A percentile compares a stretch with the other conserved stretches of the same genome.
These are phyloP conservation scores for Phytopythium oedochilum DNA, from an alignment of 352 stramenopile genomes.

Conservation along the genomic window DNA sequence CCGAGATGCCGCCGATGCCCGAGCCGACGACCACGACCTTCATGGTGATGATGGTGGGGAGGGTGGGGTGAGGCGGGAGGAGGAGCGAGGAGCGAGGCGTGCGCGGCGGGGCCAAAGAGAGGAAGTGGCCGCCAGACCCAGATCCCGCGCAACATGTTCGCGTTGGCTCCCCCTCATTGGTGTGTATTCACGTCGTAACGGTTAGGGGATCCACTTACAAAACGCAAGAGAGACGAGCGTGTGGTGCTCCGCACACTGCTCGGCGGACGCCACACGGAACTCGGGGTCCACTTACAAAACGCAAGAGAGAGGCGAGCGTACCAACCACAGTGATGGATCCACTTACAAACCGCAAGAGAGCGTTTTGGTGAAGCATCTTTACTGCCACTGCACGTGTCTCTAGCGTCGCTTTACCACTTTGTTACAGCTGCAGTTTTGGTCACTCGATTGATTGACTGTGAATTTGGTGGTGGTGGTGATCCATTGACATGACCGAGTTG, in stretches of 20 bases:
- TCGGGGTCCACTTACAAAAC: conserved; percentile 32
- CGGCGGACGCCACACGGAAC: too few species aligned
- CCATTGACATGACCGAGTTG: too few species aligned
- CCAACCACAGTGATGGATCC: too few species aligned
- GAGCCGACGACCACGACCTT: conserved; percentile 84
- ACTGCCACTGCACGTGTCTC: conserved; percentile 7
- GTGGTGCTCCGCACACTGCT: too few species aligned
- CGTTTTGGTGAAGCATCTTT: conserved; percentile 11
- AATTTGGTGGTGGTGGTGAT: too few species aligned
- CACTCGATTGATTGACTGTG: too few species aligned
- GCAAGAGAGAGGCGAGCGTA: conserved; percentile 15
- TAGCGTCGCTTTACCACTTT: neutral
- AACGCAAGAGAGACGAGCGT: conserved; percentile 15
- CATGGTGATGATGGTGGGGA: conserved; percentile 32
- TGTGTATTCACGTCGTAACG: neutral
- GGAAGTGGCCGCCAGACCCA: conserved; percentile 10
- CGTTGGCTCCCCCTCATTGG: neutral
- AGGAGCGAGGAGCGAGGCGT: neutral
- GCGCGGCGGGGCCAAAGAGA: conserved; percentile 14
- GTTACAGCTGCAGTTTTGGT: too few species aligned
- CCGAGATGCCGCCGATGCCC: conserved; percentile 78
- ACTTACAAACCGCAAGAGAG: neutral
- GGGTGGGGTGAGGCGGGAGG: neutral
- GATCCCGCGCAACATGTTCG: neutral
- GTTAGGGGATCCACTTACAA: conserved; percentile 27